Evolutionary conservation across 164 flowering plant genomes (phyloP).

Genomic region (Pachysandra terminalis): DNA sequence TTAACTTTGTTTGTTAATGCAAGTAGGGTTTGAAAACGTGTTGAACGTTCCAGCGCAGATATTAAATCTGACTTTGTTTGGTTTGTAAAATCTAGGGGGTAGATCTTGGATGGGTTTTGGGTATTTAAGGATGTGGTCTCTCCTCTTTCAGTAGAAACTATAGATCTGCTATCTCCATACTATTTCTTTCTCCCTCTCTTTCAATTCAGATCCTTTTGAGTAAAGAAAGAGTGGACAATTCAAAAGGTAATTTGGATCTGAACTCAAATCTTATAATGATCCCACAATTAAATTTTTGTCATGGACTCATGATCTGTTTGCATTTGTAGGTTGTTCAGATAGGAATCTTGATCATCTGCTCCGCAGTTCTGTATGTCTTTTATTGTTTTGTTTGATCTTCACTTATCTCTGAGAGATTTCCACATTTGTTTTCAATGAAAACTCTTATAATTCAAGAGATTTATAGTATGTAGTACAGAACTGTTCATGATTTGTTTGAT

Average conservation of each 20-base stretch:
- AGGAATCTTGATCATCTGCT: too few relatives aligned
- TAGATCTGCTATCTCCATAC: conserved; percentile 4
- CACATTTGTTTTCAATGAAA: not conserved
- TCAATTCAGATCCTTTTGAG: not conserved
- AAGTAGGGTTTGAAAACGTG: too few relatives aligned
- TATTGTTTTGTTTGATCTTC: not conserved
- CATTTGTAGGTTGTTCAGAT: too few relatives aligned
- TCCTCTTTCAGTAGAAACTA: not conserved
- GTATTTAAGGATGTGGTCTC: conserved; percentile 16
- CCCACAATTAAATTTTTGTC: not conserved
- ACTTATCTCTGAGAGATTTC: not conserved
- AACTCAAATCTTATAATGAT: not conserved
- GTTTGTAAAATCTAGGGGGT: conserved; percentile 8
- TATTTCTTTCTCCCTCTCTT: not conserved
- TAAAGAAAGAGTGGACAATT: not conserved
- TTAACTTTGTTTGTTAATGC: too few relatives aligned
- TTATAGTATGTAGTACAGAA: too few relatives aligned
- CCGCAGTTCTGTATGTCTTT: too few relatives aligned
- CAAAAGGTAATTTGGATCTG: not conserved
- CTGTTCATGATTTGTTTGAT: not conserved
- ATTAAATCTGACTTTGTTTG: conserved; percentile 7
- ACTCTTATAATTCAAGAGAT: too few relatives aligned
- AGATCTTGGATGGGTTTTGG: conserved; percentile 12
- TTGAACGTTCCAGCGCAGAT: too few relatives aligned
- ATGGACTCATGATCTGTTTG: not conserved